Percentiles rank a stretch among this genome's conserved stretches.
phyloP scores from a whole-genome alignment of 495 filamentous ascomycete genomes.

The Trichoderma erinaceum region DNA sequence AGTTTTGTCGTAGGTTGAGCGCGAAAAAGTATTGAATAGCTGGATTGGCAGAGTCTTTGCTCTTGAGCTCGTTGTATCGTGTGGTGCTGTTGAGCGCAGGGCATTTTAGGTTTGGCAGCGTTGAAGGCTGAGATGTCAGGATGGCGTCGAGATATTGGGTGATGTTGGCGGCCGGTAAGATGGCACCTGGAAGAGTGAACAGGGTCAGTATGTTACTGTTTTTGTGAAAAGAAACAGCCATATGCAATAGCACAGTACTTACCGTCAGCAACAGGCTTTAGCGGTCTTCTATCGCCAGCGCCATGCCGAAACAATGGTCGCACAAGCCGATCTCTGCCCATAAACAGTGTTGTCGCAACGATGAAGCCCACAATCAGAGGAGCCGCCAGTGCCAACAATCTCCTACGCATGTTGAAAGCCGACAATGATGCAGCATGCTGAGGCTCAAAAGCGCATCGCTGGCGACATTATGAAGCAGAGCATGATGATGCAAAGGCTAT shows the following conservation, averaged over 20 bases:
- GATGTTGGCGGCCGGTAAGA: slow-evolving; percentile 11
- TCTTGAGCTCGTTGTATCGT: slow-evolving; percentile 5
- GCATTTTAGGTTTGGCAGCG: neutral
- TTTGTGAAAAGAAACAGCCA: neutral
- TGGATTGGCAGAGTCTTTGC: neutral
- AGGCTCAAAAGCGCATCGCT: neutral
- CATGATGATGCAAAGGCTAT: neutral
- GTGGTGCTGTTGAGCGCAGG: neutral
- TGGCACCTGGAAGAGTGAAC: neutral
- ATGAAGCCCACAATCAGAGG: neutral
- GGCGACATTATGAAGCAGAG: neutral
- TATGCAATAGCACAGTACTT: neutral
- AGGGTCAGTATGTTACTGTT: neutral
- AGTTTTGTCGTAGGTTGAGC: slow-evolving; percentile 39
- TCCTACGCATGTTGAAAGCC: neutral
- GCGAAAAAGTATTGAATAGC: slow-evolving; percentile 41
- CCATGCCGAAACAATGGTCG: neutral
- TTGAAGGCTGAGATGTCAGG: slow-evolving; percentile 4
- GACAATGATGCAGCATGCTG: neutral
- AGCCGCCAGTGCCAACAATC: neutral
- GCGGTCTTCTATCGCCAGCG: neutral
- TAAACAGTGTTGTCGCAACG: neutral
- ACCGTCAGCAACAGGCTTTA: neutral
- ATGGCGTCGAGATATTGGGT: slow-evolving; percentile 8
- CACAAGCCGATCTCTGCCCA: neutral